phyloP scores from a whole-genome alignment of 768 basidiomycete species.

The Termitomyces sp. region DNA sequence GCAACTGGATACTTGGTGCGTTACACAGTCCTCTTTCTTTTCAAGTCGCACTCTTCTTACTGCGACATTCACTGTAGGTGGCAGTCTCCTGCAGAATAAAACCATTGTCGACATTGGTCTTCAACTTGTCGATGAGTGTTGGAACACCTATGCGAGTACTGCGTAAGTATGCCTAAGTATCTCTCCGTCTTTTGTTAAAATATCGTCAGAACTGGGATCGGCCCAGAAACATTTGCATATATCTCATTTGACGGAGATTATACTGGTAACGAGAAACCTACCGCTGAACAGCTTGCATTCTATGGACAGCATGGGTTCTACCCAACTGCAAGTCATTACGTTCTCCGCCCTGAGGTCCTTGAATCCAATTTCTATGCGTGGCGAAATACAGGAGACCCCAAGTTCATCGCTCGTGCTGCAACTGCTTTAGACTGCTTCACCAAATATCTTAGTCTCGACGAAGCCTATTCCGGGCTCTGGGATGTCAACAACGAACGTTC shows the following conservation, averaged over 20 bases:
- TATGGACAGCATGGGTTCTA: conserved; percentile 62
- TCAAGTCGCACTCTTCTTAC: conserved; percentile 41
- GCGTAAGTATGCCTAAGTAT: conserved; percentile 33
- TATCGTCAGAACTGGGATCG: conserved; percentile 59
- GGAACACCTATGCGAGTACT: conserved; percentile 75
- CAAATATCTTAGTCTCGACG: conserved; percentile 32
- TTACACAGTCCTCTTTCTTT: conserved; percentile 14
- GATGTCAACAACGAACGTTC: conserved; percentile 44
- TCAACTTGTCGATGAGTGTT: conserved; percentile 64
- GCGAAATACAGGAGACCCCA: conserved; percentile 62
- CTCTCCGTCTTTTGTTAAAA: not conserved
- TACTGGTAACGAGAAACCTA: conserved; percentile 40
- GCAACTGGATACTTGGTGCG: conserved; percentile 68
- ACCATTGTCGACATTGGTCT: conserved; percentile 63
- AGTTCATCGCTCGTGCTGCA: conserved; percentile 61
- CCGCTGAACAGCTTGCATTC: conserved; percentile 38
- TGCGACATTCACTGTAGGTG: conserved; percentile 33
- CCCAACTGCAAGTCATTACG: conserved; percentile 47
- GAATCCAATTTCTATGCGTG: conserved; percentile 81
- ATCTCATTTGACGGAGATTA: conserved; percentile 54
- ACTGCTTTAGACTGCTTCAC: conserved; percentile 56
- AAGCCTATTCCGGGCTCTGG: conserved; percentile 48
- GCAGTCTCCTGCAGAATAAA: conserved; percentile 60
- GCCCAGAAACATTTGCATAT: conserved; percentile 65
- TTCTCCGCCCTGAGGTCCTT: conserved; percentile 71